Conservation (phyloP, 192 early-diverging fungal species). For the Coemansia sp. region DNA sequence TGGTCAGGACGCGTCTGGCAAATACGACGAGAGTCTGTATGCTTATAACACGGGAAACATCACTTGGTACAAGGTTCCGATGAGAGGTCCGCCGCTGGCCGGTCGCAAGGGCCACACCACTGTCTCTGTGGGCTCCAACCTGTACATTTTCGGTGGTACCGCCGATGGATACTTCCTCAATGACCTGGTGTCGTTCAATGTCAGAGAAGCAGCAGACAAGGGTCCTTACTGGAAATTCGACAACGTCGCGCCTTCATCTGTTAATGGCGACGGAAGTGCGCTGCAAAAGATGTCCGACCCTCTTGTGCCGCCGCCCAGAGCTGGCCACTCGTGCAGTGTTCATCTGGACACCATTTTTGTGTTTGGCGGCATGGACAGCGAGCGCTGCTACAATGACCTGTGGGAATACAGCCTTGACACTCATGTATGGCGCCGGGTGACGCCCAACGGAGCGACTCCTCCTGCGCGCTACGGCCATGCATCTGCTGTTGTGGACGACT, state of each 20-base stretch:
- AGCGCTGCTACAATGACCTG: slow-evolving; percentile 54
- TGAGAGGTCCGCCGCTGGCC: slow-evolving; percentile 35
- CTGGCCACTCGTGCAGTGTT: slow-evolving; percentile 54
- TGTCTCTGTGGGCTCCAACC: slow-evolving; percentile 43
- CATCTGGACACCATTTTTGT: slow-evolving; percentile 44
- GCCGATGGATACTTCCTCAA: slow-evolving; percentile 43
- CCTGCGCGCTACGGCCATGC: slow-evolving; percentile 52
- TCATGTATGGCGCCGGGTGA: slow-evolving; percentile 37
- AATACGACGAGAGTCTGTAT: slow-evolving; percentile 51
- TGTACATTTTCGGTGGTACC: slow-evolving; percentile 53
- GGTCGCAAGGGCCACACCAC: slow-evolving; percentile 54
- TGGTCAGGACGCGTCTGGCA: slow-evolving; percentile 36
- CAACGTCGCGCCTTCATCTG: slow-evolving; percentile 14
- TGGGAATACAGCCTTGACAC: slow-evolving; percentile 44
- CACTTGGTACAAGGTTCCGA: slow-evolving; percentile 57
- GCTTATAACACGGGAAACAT: slow-evolving; percentile 53
- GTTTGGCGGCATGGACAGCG: slow-evolving; percentile 54
- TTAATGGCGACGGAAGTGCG: slow-evolving; percentile 1
- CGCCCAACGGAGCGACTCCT: slow-evolving; percentile 48
- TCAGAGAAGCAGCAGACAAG: slow-evolving; percentile 34
- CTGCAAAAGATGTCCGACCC: slow-evolving; percentile 2
- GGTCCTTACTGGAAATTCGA: slow-evolving; percentile 50
- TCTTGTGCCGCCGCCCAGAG: slow-evolving; percentile 23
- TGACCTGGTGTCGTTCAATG: slow-evolving; percentile 54
- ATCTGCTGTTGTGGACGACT: slow-evolving; percentile 53